Conservation (phyloP, 164 flowering plant species). For the Dillenia suffruticosa region DNA sequence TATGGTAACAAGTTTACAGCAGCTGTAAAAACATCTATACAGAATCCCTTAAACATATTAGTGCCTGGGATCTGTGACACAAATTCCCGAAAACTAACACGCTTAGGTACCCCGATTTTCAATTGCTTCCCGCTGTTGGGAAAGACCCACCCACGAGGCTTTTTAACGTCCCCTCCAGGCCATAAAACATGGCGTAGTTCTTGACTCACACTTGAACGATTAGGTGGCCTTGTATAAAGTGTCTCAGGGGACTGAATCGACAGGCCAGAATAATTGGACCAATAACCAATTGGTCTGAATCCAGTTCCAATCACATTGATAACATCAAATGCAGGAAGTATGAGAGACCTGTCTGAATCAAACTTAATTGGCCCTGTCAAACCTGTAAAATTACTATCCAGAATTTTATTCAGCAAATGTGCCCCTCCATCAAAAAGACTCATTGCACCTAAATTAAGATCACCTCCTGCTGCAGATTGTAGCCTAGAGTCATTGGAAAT, state of each 20-base stretch:
- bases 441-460: constrained; percentile 54
- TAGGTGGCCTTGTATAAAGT: constrained; percentile 49
- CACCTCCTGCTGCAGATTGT: constrained; percentile 18
- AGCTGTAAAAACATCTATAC: constrained; percentile 85
- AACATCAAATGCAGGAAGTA: constrained; percentile 68
- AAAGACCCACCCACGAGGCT: constrained; percentile 85
- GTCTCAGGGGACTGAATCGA: constrained; percentile 57
- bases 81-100: constrained; percentile 54
- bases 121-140: constrained; percentile 56
- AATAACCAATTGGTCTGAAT: constrained; percentile 53
- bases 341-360: constrained; percentile 39
- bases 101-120: constrained; percentile 61
- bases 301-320: constrained; percentile 75
- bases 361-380: constrained; percentile 59
- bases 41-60: constrained; percentile 53
- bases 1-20: constrained; percentile 79
- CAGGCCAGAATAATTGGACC: constrained; percentile 74
- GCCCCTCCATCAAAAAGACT: constrained; percentile 55
- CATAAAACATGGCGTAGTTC: constrained; percentile 46
- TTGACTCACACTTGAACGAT: constrained; percentile 48
- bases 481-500: constrained; percentile 62
- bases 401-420: constrained; percentile 37
- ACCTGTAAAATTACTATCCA: constrained; percentile 40
- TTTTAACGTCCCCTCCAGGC: constrained; percentile 55
- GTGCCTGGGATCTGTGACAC: constrained; percentile 49